Evolutionary conservation across 495 filamentous ascomycete genomes (phyloP).

Genomic region (Aspergillus avenaceus): DNA sequence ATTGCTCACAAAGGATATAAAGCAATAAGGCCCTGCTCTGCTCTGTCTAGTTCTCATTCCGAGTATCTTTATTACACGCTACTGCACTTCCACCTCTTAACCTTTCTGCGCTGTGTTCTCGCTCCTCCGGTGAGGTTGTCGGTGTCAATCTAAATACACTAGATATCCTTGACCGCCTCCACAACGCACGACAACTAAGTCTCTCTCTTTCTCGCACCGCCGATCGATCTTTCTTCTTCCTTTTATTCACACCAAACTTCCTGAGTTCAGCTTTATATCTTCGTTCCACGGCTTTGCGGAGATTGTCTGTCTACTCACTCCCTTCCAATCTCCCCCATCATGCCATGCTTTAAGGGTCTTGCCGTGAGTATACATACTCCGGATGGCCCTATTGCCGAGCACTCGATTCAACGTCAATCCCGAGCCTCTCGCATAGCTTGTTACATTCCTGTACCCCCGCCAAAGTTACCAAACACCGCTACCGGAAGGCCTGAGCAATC

Average conservation of each 20-base stretch:
- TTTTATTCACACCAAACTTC: neutral
- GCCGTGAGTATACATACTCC: conserved; percentile 94
- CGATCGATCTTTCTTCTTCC: neutral
- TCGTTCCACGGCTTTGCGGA: neutral
- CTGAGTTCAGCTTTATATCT: neutral
- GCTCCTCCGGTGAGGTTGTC: conserved; percentile 4
- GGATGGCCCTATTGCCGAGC: conserved; percentile 81
- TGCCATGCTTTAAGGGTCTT: conserved; percentile 98
- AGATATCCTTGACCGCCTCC: conserved; percentile 20
- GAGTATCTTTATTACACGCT: neutral
- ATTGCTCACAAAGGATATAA: neutral
- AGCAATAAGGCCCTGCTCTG: neutral
- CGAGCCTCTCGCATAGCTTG: conserved; percentile 87
- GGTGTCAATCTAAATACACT: conserved; percentile 14
- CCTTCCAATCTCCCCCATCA: conserved; percentile 31
- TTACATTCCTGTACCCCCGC: conserved; percentile 91
- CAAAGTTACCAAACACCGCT: conserved; percentile 64
- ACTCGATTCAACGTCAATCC: conserved; percentile 91
- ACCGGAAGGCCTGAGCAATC: conserved; percentile 79
- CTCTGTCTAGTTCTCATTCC: neutral
- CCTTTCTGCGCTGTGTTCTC: neutral
- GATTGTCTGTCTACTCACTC: neutral
- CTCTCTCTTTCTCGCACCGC: conserved; percentile 7
- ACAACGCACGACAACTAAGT: conserved; percentile 9
- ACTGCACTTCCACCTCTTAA: neutral